A percentile compares a stretch with the other conserved stretches of the same genome.
Evolutionary conservation across 352 stramenopile species (phyloP).

Genomic region (Phytopythium boreale): DNA sequence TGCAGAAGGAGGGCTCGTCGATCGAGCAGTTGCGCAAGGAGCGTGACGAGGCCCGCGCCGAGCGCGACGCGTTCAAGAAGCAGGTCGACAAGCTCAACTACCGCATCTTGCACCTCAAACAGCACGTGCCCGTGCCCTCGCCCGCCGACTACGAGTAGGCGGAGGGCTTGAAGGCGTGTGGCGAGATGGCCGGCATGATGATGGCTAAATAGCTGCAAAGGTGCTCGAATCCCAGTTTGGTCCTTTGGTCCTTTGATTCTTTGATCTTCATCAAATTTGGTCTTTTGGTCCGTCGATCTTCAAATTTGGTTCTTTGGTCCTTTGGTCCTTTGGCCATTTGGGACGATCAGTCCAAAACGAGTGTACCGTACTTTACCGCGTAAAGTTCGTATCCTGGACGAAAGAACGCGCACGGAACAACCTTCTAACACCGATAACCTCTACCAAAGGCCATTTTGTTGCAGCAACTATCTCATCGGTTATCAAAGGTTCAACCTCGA

Average conservation of each 20-base stretch:
- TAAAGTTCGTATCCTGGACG: neutral
- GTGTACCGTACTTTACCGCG: neutral
- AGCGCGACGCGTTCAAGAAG: slow-evolving; percentile 62
- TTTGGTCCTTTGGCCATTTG: neutral
- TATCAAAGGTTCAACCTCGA: neutral
- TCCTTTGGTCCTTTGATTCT: neutral
- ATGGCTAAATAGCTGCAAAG: neutral
- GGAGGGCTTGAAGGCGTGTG: neutral
- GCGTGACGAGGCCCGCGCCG: slow-evolving; percentile 48
- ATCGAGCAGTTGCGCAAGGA: slow-evolving; percentile 61
- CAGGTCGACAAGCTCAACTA: slow-evolving; percentile 82
- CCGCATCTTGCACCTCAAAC: slow-evolving; percentile 70
- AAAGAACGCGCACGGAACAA: neutral
- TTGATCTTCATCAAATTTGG: neutral
- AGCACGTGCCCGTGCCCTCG: slow-evolving; percentile 51
- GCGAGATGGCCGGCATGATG: too few relatives aligned
- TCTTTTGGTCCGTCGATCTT: neutral
- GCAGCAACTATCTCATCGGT: neutral
- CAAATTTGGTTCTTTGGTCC: neutral
- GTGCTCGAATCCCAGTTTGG: neutral
- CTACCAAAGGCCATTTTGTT: neutral
- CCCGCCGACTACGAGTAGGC: slow-evolving; percentile 17
- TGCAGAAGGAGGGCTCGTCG: slow-evolving; percentile 58
- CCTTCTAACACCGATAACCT: neutral
- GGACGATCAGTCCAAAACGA: neutral